Evolutionary conservation across 2,329 filamentous ascomycete genomes (phyloP).

Genomic region (Catunica adiposa): DNA sequence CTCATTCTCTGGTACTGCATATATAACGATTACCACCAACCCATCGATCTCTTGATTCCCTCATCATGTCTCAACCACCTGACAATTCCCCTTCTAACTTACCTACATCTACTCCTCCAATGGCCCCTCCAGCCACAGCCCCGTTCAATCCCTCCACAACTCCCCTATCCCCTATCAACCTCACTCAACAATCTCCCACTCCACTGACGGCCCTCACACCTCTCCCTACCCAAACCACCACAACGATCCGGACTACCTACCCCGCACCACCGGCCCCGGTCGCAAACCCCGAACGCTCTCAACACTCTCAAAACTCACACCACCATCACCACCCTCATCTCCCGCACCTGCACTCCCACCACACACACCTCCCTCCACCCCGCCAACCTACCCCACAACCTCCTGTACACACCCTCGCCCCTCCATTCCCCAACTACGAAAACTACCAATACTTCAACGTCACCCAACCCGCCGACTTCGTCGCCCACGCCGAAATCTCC

Average conservation of each 20-base stretch:
- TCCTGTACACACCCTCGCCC: constrained; percentile 2
- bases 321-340: constrained; percentile 14
- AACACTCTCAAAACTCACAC: background rate
- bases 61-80: constrained; percentile 5
- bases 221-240: background rate
- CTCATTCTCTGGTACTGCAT: too few species aligned
- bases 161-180: background rate
- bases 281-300: background rate
- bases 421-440: constrained; percentile 24
- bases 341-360: constrained; percentile 11
- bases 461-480: constrained; percentile 51
- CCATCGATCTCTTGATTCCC: background rate
- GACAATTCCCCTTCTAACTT: background rate
- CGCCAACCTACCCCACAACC: constrained; percentile 7
- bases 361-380: constrained; percentile 15
- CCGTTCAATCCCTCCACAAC: background rate
- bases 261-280: background rate
- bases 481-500: constrained; percentile 88
- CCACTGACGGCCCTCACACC: background rate
- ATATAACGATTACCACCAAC: background rate
- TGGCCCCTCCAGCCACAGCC: background rate
- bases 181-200: background rate
- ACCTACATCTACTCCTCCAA: background rate
- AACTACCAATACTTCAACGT: constrained; percentile 54
- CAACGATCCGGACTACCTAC: background rate